These are phyloP conservation scores for Rhinocladiella mackenziei DNA, from an alignment of 2,329 filamentous ascomycete species.

Conservation along the genomic window DNA sequence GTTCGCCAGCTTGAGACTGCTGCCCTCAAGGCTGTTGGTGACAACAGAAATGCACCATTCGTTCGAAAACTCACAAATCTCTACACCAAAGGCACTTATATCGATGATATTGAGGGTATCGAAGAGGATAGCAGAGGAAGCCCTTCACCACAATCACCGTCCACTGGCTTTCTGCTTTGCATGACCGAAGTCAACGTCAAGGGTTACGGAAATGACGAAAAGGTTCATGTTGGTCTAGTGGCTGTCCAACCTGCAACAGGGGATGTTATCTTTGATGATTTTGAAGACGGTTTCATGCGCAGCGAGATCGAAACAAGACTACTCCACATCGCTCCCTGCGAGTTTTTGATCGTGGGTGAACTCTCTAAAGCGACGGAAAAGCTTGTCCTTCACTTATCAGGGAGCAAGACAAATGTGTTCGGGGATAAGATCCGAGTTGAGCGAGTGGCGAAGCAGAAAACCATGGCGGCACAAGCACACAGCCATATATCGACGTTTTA, in stretches of 20 bases:
- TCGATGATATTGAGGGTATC: constrained; percentile 84
- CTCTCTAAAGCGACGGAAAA: constrained; percentile 90
- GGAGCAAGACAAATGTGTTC: constrained; percentile 85
- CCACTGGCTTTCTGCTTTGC: constrained; percentile 85
- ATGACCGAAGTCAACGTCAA: constrained; percentile 82
- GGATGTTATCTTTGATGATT: constrained; percentile 91
- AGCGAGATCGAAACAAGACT: constrained; percentile 94
- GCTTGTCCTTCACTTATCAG: constrained; percentile 81
- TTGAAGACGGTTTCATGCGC: constrained; percentile 96
- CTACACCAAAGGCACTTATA: constrained; percentile 96
- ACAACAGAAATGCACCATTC: constrained; percentile 91
- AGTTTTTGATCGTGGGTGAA: constrained; percentile 88
- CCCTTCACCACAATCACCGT: constrained; percentile 56
- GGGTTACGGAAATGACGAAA: constrained; percentile 81
- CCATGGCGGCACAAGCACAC: constrained; percentile 76
- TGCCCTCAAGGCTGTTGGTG: constrained; percentile 88
- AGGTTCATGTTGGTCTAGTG: constrained; percentile 83
- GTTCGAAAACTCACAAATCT: constrained; percentile 89
- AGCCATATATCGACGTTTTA: constrained; percentile 93
- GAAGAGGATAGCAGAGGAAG: constrained; percentile 51
- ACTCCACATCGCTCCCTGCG: constrained; percentile 90
- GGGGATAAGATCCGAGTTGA: constrained; percentile 87
- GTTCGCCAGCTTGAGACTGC: constrained; percentile 94
- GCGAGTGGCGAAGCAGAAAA: constrained; percentile 68
- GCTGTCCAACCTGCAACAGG: constrained; percentile 94